Conservation (phyloP, 441 rosid genomes). For the Gossypium davidsonii region DNA sequence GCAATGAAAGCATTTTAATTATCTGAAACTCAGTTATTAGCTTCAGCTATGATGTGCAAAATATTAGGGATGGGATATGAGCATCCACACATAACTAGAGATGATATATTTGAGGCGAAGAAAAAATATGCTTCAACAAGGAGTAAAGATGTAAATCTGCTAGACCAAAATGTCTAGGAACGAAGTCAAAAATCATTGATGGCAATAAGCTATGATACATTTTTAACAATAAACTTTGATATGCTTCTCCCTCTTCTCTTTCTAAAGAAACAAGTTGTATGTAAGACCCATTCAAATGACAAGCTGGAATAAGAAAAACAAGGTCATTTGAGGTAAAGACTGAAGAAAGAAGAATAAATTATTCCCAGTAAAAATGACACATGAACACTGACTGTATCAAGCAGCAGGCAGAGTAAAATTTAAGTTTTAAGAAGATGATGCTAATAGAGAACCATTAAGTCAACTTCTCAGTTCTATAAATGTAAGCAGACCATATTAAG, state of each 20-base stretch:
- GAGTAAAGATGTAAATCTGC: background rate
- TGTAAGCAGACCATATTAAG: background rate
- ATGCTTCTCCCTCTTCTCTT: slow-evolving; percentile 4
- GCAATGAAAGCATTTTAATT: background rate
- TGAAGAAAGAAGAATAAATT: background rate
- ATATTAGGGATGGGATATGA: background rate
- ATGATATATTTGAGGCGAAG: background rate
- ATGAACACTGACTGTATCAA: background rate
- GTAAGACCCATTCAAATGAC: background rate
- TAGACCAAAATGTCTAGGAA: background rate
- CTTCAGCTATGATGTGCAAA: slow-evolving; percentile 2
- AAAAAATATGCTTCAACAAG: background rate
- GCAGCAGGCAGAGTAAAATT: background rate
- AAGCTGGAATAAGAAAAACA: background rate
- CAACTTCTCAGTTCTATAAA: background rate
- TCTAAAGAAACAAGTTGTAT: background rate
- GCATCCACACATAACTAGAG: background rate
- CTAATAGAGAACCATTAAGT: background rate
- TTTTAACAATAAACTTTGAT: background rate
- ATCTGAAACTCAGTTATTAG: background rate
- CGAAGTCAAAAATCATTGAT: background rate
- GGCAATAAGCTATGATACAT: background rate
- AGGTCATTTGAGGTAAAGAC: background rate
- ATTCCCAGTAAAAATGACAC: background rate
- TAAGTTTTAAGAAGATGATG: background rate